Evolutionary conservation across 129 eudicot species (phyloP), one percentile per base, ranked within the genome.

Genomic region (Arctium minus): DNA sequence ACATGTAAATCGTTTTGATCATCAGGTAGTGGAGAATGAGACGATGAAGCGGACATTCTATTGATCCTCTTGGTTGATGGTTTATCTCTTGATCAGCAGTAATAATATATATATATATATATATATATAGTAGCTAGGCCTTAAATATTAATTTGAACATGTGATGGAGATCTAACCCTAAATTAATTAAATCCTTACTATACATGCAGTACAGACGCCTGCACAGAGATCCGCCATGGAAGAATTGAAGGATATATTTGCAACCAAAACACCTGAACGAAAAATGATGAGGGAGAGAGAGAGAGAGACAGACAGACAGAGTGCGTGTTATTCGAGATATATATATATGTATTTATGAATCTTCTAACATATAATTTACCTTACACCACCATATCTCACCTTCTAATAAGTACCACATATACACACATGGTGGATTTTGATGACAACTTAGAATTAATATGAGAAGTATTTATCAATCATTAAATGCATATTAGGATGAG

Each of bases 1-100:
- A 78, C 53, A 46, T 75, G 76, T 12, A 48, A 84, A 32, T 83
- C 32, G 2, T 56, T 27, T 46, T 36, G 48, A 31, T 7, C 15
- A 8, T 60, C 77, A 64, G 8, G 80, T 27, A 15, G 67, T 56
- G 74, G 48, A 81, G 85, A 64, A 32, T 73, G 84, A 69, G 88
- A 85, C 15, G 88, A 85, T 56, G 88, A 85, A 37, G 85, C 85
- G 39, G 82, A 62, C 86, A 86, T 86, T 60, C 76, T 50, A 82
- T 53, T 2, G 40, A 29, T 17, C 8, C 13, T 15, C 3, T n/a
- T 30, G 31, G n/a, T 30, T 69, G 27, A 60, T 60, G 15, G 48
- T 7, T 30, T 50, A 7, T 33, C 17, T 15, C 29, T 31, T 76
- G 8, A 31, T 35, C 35, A 32, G 44, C n/a, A 32, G 31, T 13